Conservation (phyloP, 2,329 filamentous ascomycete genomes). For the Sarocladium strictum region DNA sequence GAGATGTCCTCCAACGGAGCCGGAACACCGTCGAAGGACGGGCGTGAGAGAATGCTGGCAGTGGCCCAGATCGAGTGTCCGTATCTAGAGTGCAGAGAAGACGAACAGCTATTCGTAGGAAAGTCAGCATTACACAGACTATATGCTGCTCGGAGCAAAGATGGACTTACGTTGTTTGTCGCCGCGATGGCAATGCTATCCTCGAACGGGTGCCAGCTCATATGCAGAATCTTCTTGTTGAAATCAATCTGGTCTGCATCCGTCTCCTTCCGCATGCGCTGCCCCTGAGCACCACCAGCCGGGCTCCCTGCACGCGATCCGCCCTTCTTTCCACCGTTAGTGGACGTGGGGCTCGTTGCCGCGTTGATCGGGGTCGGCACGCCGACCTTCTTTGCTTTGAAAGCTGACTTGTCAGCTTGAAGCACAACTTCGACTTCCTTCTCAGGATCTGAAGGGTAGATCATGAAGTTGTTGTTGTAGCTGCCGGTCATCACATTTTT, state of each 20-base stretch:
- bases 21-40: background rate
- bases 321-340: slow-evolving; percentile 76
- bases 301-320: slow-evolving; percentile 85
- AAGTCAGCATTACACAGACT: background rate
- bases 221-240: slow-evolving; percentile 99
- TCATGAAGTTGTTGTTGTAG: slow-evolving; percentile 99
- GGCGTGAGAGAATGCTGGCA: background rate
- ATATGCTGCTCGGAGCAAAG: background rate
- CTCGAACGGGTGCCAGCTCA: slow-evolving; percentile 99
- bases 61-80: slow-evolving; percentile 5
- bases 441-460: slow-evolving; percentile 92
- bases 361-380: slow-evolving; percentile 95
- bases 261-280: slow-evolving; percentile 97
- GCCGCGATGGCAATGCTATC: slow-evolving; percentile 99
- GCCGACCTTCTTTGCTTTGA: slow-evolving; percentile 99
- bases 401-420: slow-evolving; percentile 96
- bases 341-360: slow-evolving; percentile 63
- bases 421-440: slow-evolving; percentile 97
- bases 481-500: slow-evolving; percentile 99
- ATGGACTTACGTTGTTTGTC: slow-evolving; percentile 87
- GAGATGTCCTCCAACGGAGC: background rate
- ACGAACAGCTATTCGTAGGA: slow-evolving; percentile 58
- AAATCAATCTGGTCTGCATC: slow-evolving; percentile 99
- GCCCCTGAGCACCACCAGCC: slow-evolving; percentile 69
- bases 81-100: slow-evolving; percentile 64